These are phyloP conservation scores for Fusarium euwallaceae DNA, from an alignment of 2,329 filamentous ascomycete genomes.

Conservation along the genomic window DNA sequence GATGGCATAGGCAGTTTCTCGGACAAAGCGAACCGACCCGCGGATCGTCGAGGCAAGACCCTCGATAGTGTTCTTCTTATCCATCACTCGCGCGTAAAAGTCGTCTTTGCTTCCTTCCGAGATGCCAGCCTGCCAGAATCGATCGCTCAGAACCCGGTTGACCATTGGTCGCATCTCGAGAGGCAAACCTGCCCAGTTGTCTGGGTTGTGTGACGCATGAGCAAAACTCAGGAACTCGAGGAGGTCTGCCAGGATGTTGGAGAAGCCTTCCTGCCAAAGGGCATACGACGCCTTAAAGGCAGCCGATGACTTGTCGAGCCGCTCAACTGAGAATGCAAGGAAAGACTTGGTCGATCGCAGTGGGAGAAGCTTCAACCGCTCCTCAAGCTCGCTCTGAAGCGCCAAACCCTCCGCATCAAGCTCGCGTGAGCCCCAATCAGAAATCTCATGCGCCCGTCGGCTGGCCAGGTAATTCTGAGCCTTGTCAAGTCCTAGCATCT, in stretches of 20 bases:
- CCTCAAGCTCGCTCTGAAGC: conserved; percentile 83
- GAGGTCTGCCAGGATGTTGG: conserved; percentile 85
- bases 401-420: conserved; percentile 84
- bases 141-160: conserved; percentile 86
- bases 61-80: conserved; percentile 90
- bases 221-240: conserved; percentile 89
- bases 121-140: conserved; percentile 98
- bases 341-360: conserved; percentile 91
- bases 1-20: conserved; percentile 94
- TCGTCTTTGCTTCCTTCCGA: conserved; percentile 96
- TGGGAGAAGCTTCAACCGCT: conserved; percentile 81
- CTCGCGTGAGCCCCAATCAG: conserved; percentile 84
- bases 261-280: conserved; percentile 89
- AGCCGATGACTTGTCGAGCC: conserved; percentile 79
- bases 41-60: conserved; percentile 94
- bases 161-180: conserved; percentile 83
- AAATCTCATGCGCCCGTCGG: conserved; percentile 78
- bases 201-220: conserved; percentile 89
- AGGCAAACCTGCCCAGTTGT: conserved; percentile 84
- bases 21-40: conserved; percentile 87
- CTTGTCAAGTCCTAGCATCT: conserved; percentile 82
- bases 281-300: conserved; percentile 81
- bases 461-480: conserved; percentile 83
- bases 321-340: conserved; percentile 92
- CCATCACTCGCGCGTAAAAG: conserved; percentile 91